Percentiles rank a stretch among this genome's conserved stretches.
Conservation (phyloP, 495 filamentous ascomycete genomes). For the Jackrogersella multiformis region DNA sequence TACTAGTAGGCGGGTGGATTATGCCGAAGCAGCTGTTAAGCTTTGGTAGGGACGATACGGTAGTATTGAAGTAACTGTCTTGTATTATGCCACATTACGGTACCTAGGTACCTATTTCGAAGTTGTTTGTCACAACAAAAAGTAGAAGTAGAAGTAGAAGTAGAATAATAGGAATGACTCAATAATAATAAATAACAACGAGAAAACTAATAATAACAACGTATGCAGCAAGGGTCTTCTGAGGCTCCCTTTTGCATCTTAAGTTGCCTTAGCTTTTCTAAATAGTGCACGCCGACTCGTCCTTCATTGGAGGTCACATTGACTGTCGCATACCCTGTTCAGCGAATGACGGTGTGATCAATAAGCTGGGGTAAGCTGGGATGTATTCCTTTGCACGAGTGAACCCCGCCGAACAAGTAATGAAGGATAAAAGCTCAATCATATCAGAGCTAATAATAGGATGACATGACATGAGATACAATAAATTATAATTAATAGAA, state of each 20-base stretch:
- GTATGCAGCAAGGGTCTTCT: conserved; percentile 31
- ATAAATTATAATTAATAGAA: background rate
- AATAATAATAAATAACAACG: background rate
- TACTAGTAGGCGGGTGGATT: background rate
- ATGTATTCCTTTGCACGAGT: background rate
- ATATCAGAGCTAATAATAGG: background rate
- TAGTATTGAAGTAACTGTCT: conserved; percentile 2
- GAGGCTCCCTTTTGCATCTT: background rate
- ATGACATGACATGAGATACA: background rate
- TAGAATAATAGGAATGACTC: background rate
- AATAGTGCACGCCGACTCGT: conserved; percentile 18
- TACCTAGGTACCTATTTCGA: background rate
- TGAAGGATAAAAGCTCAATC: background rate
- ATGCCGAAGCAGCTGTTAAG: conserved; percentile 14
- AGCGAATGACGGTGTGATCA: background rate
- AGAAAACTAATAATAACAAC: background rate
- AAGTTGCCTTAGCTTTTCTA: background rate
- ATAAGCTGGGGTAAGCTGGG: conserved; percentile 10
- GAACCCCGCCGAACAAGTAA: background rate
- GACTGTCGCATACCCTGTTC: conserved; percentile 15
- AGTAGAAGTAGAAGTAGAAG: background rate
- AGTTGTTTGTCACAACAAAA: conserved; percentile 1
- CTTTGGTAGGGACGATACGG: conserved; percentile 10
- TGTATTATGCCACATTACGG: conserved; percentile 5
- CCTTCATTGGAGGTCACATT: conserved; percentile 13